Evolutionary conservation across 257 asterid genomes (phyloP).

Genomic region (Knoxia roxburghii): DNA sequence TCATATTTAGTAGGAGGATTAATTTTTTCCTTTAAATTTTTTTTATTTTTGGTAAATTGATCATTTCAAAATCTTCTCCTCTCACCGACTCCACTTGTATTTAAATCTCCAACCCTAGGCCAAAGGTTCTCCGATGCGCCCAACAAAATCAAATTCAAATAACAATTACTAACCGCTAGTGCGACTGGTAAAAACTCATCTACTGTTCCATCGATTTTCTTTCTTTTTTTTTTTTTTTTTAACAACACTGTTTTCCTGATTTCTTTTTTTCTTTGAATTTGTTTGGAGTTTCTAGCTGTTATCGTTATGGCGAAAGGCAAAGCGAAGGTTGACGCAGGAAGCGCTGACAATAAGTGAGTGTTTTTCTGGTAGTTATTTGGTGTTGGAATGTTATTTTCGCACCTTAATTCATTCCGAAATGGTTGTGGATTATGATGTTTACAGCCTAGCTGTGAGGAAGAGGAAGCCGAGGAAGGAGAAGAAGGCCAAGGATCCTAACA

Average conservation of each 20-base stretch:
- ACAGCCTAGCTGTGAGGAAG: constrained; percentile 56
- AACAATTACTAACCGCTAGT: no score
- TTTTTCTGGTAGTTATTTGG: not conserved
- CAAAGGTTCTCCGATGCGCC: no score
- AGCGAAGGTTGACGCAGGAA: constrained; percentile 50
- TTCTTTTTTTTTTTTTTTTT: not conserved
- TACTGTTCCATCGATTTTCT: not conserved
- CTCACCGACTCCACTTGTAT: no score
- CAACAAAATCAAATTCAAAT: no score
- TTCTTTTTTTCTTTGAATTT: not conserved
- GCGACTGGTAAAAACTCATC: no score
- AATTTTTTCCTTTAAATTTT: not conserved
- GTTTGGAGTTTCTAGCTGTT: not conserved
- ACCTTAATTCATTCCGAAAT: no score
- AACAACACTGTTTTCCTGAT: not conserved
- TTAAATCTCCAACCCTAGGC: no score
- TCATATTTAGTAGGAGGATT: not conserved
- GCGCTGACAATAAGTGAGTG: constrained; percentile 43
- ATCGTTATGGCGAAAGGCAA: constrained; percentile 57
- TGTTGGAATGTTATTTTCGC: not conserved
- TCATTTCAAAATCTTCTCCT: not conserved
- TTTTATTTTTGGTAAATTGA: not conserved
- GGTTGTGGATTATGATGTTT: not conserved
- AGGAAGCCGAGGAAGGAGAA: constrained; percentile 40
- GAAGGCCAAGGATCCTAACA: constrained; percentile 65